Base-by-base conservation (phyloP, 768 basidiomycete species). In the Rickenella mellea region DNA sequence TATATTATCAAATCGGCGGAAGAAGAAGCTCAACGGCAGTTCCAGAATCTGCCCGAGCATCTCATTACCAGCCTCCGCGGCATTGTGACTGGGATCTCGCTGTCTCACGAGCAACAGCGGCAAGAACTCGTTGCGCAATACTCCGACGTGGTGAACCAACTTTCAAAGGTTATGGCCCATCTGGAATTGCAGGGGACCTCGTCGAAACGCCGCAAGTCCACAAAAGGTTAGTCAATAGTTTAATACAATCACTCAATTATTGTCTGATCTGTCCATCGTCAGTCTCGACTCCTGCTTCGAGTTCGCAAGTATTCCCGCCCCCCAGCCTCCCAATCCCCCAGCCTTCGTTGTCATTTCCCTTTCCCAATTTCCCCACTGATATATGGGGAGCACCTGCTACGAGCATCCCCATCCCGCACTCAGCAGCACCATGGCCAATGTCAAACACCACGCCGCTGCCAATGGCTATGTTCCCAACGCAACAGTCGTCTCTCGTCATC, bases 31-130 rank as follows among this genome's bases (percentile, higher is more conserved):
- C 36, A 26, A 0, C 38, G 55, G 8, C 41, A 48, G 11, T 48
- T 61, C 9, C 17, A 59, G 33, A 43, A 47, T 8, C 46, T 66
- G 0, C 62, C 61, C 1, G 46, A 50, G 15, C 50, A 51, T 7
- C 35, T 58, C 9, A 45, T 50, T 1, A 21, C 36, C 21, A 51
- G 51, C 14, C 42, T 58, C 39, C 41, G 46, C 6, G 53, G 53
- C 1, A 32, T 47, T 19, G 7, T 38, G 29, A 21, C n/a, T 26
- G 42, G 29, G 39, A 48, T 24, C 37, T 48, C 11, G 20, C 41
- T 30, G 2, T n/a, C n/a, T n/a, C n/a, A n/a, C n/a, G 38, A 40
- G 11, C 39, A 41, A 27, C 6, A 40, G 11, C n/a, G 6, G 11
- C 43, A 41, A 29, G 5, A 35, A 6, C 14, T 27, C 11, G 20